Evolutionary conservation across 768 basidiomycete species (phyloP).

Genomic region (Rhodotorula paludigena): DNA sequence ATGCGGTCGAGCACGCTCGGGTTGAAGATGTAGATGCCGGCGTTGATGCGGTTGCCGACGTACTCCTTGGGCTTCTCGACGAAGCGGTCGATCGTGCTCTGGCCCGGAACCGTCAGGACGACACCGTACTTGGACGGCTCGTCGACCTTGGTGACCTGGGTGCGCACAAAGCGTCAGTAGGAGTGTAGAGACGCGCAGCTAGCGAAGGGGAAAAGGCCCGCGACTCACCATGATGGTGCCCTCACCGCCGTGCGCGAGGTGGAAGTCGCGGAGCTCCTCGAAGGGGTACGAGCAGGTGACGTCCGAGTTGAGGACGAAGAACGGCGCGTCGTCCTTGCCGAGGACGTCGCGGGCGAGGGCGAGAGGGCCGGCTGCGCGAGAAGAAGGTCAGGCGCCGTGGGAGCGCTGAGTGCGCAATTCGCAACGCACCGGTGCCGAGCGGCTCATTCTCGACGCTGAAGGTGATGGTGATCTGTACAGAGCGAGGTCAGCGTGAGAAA

Average conservation of each 20-base stretch:
- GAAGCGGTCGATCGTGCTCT: constrained; percentile 52
- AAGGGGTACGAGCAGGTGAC: constrained; percentile 54
- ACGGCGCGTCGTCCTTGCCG: constrained; percentile 53
- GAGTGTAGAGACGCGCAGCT: neutral
- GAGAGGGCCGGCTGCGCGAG: constrained; percentile 50
- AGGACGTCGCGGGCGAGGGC: constrained; percentile 52
- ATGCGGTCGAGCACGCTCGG: constrained; percentile 52
- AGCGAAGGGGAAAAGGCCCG: neutral
- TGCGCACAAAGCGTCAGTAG: too few relatives aligned
- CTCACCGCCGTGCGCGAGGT: constrained; percentile 51
- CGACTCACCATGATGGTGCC: constrained; percentile 51
- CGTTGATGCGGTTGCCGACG: constrained; percentile 54
- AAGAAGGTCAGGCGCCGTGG: neutral
- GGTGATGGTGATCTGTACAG: constrained; percentile 49
- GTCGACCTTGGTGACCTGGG: constrained; percentile 52
- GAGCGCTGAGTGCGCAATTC: neutral
- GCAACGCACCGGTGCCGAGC: constrained; percentile 50
- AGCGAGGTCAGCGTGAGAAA: constrained; percentile 14
- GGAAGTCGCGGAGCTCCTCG: constrained; percentile 53
- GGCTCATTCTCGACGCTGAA: constrained; percentile 54
- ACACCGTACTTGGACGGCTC: constrained; percentile 54
- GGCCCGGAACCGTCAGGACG: constrained; percentile 50
- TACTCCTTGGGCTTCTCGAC: constrained; percentile 54
- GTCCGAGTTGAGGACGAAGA: constrained; percentile 55
- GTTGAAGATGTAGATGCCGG: constrained; percentile 56